Evolutionary conservation across 23 red algal species (phyloP), one percentile per base, ranked within the genome.

Genomic region (Gracilaria domingensis): DNA sequence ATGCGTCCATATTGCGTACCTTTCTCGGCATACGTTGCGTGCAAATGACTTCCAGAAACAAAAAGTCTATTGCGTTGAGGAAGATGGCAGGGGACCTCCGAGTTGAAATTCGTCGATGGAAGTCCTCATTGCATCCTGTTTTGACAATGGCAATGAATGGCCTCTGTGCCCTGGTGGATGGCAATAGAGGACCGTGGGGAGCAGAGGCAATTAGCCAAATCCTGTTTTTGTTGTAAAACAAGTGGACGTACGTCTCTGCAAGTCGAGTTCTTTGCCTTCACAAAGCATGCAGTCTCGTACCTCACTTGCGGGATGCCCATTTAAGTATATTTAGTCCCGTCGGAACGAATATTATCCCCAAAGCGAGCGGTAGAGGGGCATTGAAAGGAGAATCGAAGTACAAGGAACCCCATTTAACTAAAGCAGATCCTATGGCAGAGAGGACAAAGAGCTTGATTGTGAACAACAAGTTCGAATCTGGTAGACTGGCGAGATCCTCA

Each of bases 401-500:
- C 21, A 95, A 79, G 23, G 86, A 70, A 40, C 93, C 93, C 85
- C 86, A 95, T 76, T 95, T 95, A 25, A 95, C 86, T 28, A 83
- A 24, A n/a, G 78, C 93, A 36, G 93, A 88, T 13, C 47, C 79
- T n/a, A 69, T 36, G 0, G 62, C 51, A 8, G 92, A 94, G 24
- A 87, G 53, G 8, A 35, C 84, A 24, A 94, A 79, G 26, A 94
- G 40, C 77, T 88, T 94, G 18, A 49, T 8, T 35, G 65, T 38
- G 71, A 90, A 95, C 11, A 50, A 21, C 20, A 67, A 13, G 53
- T 87, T 87, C 23, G 74, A 58, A 57, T 94, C 75, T 70, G 38
- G 25, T 38, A 54, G 24, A 23, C 32, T 57, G 12, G 57, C 83
- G 16, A 75, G 29, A 47, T 85, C 83, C 16, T 80, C 91, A 45